A percentile compares a stretch with the other conserved stretches of the same genome.
phyloP scores from a whole-genome alignment of 306 rosid species.

The Hylodesmum podocarpum region DNA sequence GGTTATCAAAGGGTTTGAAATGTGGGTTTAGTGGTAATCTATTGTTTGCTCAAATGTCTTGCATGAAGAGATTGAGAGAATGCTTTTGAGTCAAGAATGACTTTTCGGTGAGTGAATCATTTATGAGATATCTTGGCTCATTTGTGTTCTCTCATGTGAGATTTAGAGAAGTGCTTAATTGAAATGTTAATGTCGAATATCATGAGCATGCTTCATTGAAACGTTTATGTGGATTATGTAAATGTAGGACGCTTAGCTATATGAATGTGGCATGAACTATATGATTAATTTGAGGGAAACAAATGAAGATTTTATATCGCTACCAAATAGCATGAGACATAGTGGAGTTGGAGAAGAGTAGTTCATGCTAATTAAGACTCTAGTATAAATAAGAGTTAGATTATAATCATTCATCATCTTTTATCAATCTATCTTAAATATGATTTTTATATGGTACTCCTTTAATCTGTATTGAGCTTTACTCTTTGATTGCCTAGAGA shows the following conservation, averaged over 20 bases:
- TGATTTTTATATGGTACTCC: no score
- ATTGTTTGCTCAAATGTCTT: slow-evolving; percentile 18
- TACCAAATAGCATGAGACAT: no score
- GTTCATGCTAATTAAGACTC: no score
- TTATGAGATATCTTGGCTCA: slow-evolving; percentile 30
- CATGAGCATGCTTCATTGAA: no score
- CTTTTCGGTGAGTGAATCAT: no score
- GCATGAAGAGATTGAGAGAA: slow-evolving; percentile 30
- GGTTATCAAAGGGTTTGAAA: not conserved
- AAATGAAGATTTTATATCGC: no score
- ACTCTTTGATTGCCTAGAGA: no score
- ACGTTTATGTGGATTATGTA: not conserved
- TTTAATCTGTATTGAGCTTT: no score
- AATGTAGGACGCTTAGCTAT: not conserved
- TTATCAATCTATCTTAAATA: no score
- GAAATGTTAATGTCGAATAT: not conserved
- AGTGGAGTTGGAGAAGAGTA: no score
- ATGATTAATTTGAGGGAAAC: not conserved
- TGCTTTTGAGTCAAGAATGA: slow-evolving; percentile 45
- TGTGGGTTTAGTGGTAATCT: not conserved
- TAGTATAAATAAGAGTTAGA: no score
- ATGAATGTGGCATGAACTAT: not conserved
- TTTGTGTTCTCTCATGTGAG: slow-evolving; percentile 30
- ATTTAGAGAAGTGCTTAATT: slow-evolving; percentile 1
- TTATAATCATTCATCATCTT: no score